Conservation (phyloP, 345 rosid genomes). For the Hibiscus syriacus region DNA sequence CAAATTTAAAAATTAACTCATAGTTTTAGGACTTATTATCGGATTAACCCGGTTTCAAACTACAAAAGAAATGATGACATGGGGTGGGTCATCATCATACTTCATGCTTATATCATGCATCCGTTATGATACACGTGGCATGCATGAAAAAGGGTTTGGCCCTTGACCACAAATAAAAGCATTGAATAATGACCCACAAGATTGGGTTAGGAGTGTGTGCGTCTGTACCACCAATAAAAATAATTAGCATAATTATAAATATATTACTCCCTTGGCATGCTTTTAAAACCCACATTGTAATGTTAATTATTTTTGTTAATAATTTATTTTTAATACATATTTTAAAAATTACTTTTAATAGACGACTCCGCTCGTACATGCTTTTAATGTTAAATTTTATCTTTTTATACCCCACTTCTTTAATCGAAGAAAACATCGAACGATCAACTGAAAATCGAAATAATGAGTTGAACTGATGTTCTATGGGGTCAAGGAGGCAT, state of each 20-base stretch:
- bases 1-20: no score
- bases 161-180: slow-evolving; percentile 28
- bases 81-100: slow-evolving; percentile 29
- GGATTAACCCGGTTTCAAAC: no score
- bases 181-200: slow-evolving; percentile 12
- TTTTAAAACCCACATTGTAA: no score
- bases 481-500: neutral
- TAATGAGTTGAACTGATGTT: slow-evolving; percentile 10
- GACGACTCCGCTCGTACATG: no score
- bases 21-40: no score
- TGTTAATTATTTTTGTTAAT: no score
- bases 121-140: slow-evolving; percentile 48
- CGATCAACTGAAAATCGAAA: neutral
- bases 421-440: no score
- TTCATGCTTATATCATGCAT: slow-evolving; percentile 62
- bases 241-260: slow-evolving; percentile 20
- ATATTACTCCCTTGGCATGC: no score
- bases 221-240: slow-evolving; percentile 22
- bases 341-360: no score
- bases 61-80: neutral
- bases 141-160: slow-evolving; percentile 44
- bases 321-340: no score
- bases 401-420: no score
- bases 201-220: slow-evolving; percentile 22
- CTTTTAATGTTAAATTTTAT: no score